These are phyloP conservation scores for Amanita muscaria DNA, from an alignment of 768 basidiomycete species.

Conservation along the genomic window DNA sequence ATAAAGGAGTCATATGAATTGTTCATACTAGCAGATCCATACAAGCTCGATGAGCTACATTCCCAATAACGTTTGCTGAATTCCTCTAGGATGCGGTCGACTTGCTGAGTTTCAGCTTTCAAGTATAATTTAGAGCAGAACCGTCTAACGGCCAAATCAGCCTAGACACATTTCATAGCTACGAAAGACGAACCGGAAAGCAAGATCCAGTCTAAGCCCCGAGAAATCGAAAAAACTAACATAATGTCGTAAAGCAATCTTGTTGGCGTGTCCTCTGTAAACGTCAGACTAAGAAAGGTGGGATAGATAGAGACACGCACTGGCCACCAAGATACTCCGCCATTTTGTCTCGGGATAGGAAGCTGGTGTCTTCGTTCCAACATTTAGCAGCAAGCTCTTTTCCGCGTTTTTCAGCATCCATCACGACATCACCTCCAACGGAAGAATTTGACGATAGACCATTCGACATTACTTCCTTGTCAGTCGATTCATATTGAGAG, in stretches of 20 bases:
- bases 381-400: constrained; percentile 69
- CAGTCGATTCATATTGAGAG: constrained; percentile 46
- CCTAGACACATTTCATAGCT: background rate
- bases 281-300: constrained; percentile 8
- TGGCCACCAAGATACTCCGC: constrained; percentile 92
- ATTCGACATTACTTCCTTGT: constrained; percentile 38
- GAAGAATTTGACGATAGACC: constrained; percentile 39
- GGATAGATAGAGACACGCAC: constrained; percentile 43
- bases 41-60: constrained; percentile 76
- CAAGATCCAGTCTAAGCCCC: constrained; percentile 72
- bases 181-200: constrained; percentile 60
- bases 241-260: constrained; percentile 67
- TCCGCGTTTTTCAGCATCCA: constrained; percentile 55
- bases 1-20: constrained; percentile 4
- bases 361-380: constrained; percentile 80
- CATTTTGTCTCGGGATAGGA: constrained; percentile 83
- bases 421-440: constrained; percentile 36
- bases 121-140: constrained; percentile 89
- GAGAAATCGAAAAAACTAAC: constrained; percentile 86
- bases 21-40: constrained; percentile 74
- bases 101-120: constrained; percentile 95
- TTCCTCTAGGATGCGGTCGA: constrained; percentile 90
- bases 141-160: constrained; percentile 36
- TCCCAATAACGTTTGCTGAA: constrained; percentile 90
- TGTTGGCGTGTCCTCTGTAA: constrained; percentile 66